Percentiles rank a stretch among this genome's conserved stretches.
phyloP scores from a whole-genome alignment of 2,329 filamentous ascomycete species.

The Botrytis aclada region DNA sequence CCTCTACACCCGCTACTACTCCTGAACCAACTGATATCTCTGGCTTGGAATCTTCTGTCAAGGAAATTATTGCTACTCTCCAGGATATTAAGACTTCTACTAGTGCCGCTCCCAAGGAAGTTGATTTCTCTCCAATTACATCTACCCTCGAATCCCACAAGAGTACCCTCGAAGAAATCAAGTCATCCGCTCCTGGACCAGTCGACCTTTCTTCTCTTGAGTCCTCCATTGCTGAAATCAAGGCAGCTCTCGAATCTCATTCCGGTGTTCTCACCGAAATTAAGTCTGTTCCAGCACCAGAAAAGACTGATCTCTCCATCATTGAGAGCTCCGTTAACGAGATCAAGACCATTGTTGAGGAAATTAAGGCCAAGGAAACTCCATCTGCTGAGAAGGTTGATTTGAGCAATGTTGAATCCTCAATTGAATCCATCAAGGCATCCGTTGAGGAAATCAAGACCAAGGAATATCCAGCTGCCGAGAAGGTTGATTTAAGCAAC shows the following conservation, averaged over 20 bases:
- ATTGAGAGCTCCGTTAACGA: conserved; percentile 22
- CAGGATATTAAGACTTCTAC: conserved; percentile 20
- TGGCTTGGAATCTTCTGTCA: conserved; percentile 23
- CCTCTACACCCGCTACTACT: conserved; percentile 19
- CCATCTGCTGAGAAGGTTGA: conserved; percentile 24
- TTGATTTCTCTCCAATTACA: conserved; percentile 25
- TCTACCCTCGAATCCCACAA: conserved; percentile 24
- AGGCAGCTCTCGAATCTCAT: conserved; percentile 20
- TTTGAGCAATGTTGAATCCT: conserved; percentile 21
- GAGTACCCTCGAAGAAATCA: conserved; percentile 20
- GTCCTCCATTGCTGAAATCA: conserved; percentile 17
- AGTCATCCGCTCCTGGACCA: conserved; percentile 18
- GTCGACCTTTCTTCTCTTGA: conserved; percentile 25
- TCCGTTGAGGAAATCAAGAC: conserved; percentile 28
- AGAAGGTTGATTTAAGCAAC: conserved; percentile 26
- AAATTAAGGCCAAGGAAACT: conserved; percentile 27
- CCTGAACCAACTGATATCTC: conserved; percentile 25
- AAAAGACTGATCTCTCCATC: conserved; percentile 24
- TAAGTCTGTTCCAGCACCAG: conserved; percentile 21
- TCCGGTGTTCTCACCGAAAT: conserved; percentile 22
- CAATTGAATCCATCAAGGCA: conserved; percentile 12
- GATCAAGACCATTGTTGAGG: conserved; percentile 17
- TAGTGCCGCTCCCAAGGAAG: conserved; percentile 4
- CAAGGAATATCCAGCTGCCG: conserved; percentile 20
- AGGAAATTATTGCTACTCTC: conserved; percentile 25